Evolutionary conservation across 768 basidiomycete species (phyloP).

Genomic region (Tricholoma sp.): DNA sequence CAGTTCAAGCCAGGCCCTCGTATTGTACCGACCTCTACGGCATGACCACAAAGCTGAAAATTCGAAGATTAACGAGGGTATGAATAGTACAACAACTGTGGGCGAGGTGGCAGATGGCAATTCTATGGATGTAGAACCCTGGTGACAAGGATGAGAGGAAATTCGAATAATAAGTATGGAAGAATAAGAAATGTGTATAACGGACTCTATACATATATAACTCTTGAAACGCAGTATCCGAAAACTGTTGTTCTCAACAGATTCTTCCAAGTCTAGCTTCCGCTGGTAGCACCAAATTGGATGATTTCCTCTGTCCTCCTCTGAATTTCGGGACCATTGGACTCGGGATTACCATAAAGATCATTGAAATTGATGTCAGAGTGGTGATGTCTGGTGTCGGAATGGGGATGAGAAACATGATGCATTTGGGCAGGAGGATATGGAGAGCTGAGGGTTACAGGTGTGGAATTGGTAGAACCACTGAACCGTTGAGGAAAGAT

Average conservation of each 20-base stretch:
- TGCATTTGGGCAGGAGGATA: constrained; percentile 65
- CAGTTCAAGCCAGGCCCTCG: constrained; percentile 40
- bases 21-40: constrained; percentile 46
- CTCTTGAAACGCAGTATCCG: not conserved
- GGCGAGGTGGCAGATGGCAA: constrained; percentile 27
- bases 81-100: not conserved
- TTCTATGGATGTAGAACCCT: constrained; percentile 52
- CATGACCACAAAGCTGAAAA: not conserved
- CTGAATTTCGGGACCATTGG: constrained; percentile 33
- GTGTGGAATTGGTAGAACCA: constrained; percentile 23
- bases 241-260: constrained; percentile 8
- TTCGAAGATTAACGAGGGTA: constrained; percentile 6
- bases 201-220: constrained; percentile 9
- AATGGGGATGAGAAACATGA: constrained; percentile 76
- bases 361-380: constrained; percentile 37
- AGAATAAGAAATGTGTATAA: constrained; percentile 13
- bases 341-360: constrained; percentile 33
- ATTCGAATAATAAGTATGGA: constrained; percentile 11
- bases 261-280: constrained; percentile 9
- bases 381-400: constrained; percentile 71
- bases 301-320: constrained; percentile 43
- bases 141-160: constrained; percentile 13
- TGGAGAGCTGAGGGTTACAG: constrained; percentile 51
- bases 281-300: constrained; percentile 33
- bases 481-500: constrained; percentile 14